Percentiles rank a stretch among this genome's conserved stretches.
These are phyloP conservation scores for Metschnikowia kofuensis DNA, from an alignment of 805 yeast genomes.

Conservation along the genomic window DNA sequence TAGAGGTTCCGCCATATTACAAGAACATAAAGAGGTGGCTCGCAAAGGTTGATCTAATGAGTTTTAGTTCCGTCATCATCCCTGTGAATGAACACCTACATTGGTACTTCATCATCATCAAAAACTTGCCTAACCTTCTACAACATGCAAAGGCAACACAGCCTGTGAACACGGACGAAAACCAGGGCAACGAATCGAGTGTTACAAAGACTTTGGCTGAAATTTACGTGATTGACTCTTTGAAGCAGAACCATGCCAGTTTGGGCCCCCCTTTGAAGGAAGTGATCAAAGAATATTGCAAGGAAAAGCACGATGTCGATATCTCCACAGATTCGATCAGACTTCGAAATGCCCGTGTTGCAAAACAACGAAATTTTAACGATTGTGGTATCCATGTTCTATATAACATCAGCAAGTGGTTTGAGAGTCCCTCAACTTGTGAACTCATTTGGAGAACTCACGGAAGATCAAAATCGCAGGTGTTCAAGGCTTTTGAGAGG, in stretches of 20 bases:
- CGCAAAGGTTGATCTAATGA: slow-evolving; percentile 55
- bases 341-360: slow-evolving; percentile 55
- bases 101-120: slow-evolving; percentile 83
- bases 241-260: slow-evolving; percentile 55
- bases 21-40: slow-evolving; percentile 77
- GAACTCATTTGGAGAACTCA: slow-evolving; percentile 45
- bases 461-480: slow-evolving; percentile 6
- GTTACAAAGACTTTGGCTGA: slow-evolving; percentile 23
- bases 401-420: slow-evolving; percentile 61
- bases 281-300: slow-evolving; percentile 67
- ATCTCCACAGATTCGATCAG: slow-evolving; percentile 48
- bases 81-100: slow-evolving; percentile 83
- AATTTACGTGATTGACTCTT: slow-evolving; percentile 72
- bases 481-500: slow-evolving; percentile 13
- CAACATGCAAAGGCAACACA: slow-evolving; percentile 2
- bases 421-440: slow-evolving; percentile 48
- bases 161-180: not conserved
- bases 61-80: slow-evolving; percentile 58
- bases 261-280: slow-evolving; percentile 51
- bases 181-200: not conserved
- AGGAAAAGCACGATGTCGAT: slow-evolving; percentile 52
- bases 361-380: slow-evolving; percentile 81
- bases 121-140: slow-evolving; percentile 43
- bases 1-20: slow-evolving; percentile 43
- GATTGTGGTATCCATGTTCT: slow-evolving; percentile 96